Evolutionary conservation across 2,329 filamentous ascomycete species (phyloP), one percentile per base, ranked within the genome.

Genomic region (Aspergillus fumigatiaffinis): DNA sequence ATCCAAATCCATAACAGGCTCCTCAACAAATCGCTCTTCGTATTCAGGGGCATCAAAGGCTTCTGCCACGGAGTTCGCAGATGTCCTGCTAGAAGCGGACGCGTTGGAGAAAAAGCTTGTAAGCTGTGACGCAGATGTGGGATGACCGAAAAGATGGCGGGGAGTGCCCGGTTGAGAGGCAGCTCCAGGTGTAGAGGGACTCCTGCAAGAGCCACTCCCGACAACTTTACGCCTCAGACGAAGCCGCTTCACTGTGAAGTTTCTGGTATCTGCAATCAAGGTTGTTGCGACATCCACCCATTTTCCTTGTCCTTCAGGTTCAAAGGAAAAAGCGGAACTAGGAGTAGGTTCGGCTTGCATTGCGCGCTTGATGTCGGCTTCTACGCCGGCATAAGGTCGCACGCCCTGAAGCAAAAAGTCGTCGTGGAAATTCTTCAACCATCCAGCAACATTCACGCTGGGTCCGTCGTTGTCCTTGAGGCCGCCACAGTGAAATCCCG

Each of bases 391-490:
- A 57, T 85, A 85, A 3, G 82, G 82, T 41, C 79, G 78, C 41
- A 84, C 81, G 14, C 81, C 83, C 68, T 86, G 83, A 1, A 86
- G 76, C 9, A 79, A 74, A 62, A 85, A 86, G 66, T 86, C 83
- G 56, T 83, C 79, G 64, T 86, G 84, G 60, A 83, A 84, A 9
- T 72, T 73, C 56, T 79, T 80, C 23, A 86, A 66, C 79, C 82
- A 85, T 3, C 83, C 83, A 57, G 81, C 82, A 17, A 84, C 82
- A 60, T 84, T 83, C 54, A 79, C 72, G 23, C 77, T 76, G n/a
- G 79, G 76, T 20, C 80, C 78, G 38, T 79, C 74, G 28, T 67
- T 68, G n/a, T 76, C 72, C 58, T 64, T 72, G 41, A 64, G 58
- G 7, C 59, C 59, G 7, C 59, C 59, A 53, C 63, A 61, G 53